Evolutionary conservation across 371 early-diverging fungal species (phyloP), one percentile per base, ranked within the genome.

Genomic region (Funneliformis caledonium): DNA sequence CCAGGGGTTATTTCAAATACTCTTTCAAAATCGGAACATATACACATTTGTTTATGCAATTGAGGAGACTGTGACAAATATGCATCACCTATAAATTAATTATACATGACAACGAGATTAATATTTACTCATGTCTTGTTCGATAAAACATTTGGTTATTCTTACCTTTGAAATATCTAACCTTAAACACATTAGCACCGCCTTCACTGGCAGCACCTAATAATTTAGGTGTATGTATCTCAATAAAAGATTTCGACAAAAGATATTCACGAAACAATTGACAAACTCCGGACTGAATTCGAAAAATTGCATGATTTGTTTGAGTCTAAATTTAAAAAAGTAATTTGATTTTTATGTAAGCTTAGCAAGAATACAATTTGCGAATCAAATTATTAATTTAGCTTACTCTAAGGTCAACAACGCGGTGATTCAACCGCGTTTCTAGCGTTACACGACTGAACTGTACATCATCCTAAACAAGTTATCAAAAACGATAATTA

Each of bases 1-100:
- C 88, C 88, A 10, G 99, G 99, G 16, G 94, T 99, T 82, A 99
- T 98, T 88, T 99, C 99, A 88, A 94, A 99, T 14, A 99, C 99
- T 37, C 95, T 92, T 81, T 97, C 98, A 83, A 99, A 96, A 86
- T 99, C 99, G 74, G 99, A 94, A 83, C 97, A 96, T 83, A 99
- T 96, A 84, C 96, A 96, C 98, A 99, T 99, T 88, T 99, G 99
- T 93, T 99, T 99, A 92, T 99, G 99, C 76, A 99, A 91, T 91
- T 99, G 99, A 72, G 99, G 99, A 26, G 98, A 98, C 88, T 99
- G 99, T 43, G 99, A 99, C 68, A 99, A 90, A 88, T 86, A 99
- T 2, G 99, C 99, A 47, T 89, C 90, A 47, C 87, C 92, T 92
- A 84, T 26, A 16, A 1, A 47, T 64, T 62, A 14, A 12, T 31